Conservation (phyloP, 495 filamentous ascomycete genomes). For the Hypoxylon subgilvum region DNA sequence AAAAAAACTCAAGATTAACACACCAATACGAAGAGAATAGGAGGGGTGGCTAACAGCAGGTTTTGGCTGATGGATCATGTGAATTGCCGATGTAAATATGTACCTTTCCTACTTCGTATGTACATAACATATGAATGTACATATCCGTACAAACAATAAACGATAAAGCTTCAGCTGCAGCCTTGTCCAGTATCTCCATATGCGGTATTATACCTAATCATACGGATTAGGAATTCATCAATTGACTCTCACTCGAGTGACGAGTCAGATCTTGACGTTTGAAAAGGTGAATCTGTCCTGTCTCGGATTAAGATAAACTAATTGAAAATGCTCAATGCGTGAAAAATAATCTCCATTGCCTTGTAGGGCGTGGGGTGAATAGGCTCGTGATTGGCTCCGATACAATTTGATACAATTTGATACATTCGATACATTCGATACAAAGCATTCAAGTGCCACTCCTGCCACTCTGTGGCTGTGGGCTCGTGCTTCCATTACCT, state of each 20-base stretch:
- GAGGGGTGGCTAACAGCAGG: not conserved
- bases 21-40: conserved; percentile 16
- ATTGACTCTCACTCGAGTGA: no score
- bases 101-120: no score
- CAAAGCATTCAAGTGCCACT: not conserved
- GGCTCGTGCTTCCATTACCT: conserved; percentile 3
- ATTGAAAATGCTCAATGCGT: conserved; percentile 14
- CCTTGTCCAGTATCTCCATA: no score
- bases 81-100: no score
- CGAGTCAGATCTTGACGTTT: no score
- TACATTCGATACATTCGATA: not conserved
- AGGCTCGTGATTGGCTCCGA: conserved; percentile 23
- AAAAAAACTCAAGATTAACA: not conserved
- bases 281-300: not conserved
- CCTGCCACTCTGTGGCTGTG: conserved; percentile 7
- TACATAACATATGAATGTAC: no score
- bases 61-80: no score
- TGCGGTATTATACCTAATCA: no score
- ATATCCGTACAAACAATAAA: no score
- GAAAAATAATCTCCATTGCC: conserved; percentile 26
- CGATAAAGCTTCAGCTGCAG: no score
- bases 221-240: no score
- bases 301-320: conserved; percentile 6
- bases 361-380: conserved; percentile 26
- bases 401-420: no score